Evolutionary conservation across 2,329 filamentous ascomycete genomes (phyloP).

Genomic region (Diaporthe sp.): DNA sequence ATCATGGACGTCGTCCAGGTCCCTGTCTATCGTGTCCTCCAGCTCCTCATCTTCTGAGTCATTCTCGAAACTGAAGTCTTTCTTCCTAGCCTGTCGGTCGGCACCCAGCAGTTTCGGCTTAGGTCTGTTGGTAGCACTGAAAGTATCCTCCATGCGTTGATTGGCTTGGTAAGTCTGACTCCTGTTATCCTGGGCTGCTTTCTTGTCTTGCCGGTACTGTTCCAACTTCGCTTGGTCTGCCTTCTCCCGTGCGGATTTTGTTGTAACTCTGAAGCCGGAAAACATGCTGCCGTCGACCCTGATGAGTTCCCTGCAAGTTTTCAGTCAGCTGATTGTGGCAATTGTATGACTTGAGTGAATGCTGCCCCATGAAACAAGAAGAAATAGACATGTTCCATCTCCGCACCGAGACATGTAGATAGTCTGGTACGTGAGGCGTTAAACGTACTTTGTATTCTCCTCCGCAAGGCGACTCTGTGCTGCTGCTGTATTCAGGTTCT

Average conservation of each 20-base stretch:
- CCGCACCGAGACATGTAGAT: background rate
- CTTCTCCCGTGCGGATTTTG: constrained; percentile 72
- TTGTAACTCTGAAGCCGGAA: constrained; percentile 82
- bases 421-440: background rate
- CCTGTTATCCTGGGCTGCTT: constrained; percentile 75
- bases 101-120: constrained; percentile 42
- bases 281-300: constrained; percentile 93
- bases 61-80: background rate
- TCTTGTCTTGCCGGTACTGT: constrained; percentile 76
- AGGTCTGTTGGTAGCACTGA: constrained; percentile 48
- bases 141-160: constrained; percentile 65
- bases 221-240: constrained; percentile 79
- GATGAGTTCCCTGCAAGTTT: constrained; percentile 76
- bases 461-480: constrained; percentile 83
- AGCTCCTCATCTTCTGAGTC: background rate
- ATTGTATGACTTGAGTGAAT: too few relatives aligned
- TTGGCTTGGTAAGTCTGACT: constrained; percentile 63
- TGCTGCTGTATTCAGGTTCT: constrained; percentile 84
- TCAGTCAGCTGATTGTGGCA: background rate
- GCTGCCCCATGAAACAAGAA: too few relatives aligned
- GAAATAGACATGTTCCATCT: too few relatives aligned
- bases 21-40: constrained; percentile 69
- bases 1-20: constrained; percentile 74
- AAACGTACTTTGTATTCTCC: constrained; percentile 71
- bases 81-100: constrained; percentile 29